Evolutionary conservation across 2,329 filamentous ascomycete genomes (phyloP).

Genomic region (Paramyrothecium sp.): DNA sequence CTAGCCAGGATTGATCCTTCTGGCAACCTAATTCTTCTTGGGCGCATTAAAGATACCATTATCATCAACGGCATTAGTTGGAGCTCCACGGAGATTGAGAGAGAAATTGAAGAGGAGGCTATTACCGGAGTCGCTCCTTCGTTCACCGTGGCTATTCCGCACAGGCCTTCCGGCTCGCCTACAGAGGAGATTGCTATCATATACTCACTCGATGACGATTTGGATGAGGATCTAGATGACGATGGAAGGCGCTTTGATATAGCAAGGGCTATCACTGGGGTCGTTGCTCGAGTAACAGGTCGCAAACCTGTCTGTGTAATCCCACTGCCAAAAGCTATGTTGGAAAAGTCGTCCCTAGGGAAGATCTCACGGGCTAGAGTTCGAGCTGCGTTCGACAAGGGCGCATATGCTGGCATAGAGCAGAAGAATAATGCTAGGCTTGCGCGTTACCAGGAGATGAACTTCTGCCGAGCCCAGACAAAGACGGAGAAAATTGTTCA

Average conservation of each 20-base stretch:
- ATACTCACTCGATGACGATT: constrained; percentile 20
- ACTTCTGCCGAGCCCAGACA: constrained; percentile 9
- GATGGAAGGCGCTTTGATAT: not conserved
- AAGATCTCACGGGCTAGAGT: constrained; percentile 38
- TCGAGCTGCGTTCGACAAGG: constrained; percentile 9
- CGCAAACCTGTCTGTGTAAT: not conserved
- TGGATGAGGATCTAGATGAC: constrained; percentile 1
- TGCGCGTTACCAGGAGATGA: constrained; percentile 2
- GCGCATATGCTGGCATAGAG: not conserved
- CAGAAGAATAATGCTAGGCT: not conserved
- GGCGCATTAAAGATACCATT: constrained; percentile 41
- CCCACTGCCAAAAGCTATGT: constrained; percentile 14
- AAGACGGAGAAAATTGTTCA: constrained; percentile 5
- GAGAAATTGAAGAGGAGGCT: constrained; percentile 28
- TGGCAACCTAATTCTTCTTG: constrained; percentile 33
- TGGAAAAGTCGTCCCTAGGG: constrained; percentile 24
- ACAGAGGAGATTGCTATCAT: constrained; percentile 39
- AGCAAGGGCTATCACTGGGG: not conserved
- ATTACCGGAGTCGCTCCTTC: constrained; percentile 1
- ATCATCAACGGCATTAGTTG: constrained; percentile 48
- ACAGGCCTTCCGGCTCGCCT: constrained; percentile 2
- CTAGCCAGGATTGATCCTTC: constrained; percentile 27
- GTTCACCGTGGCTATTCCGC: constrained; percentile 35
- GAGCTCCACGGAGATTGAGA: constrained; percentile 33
- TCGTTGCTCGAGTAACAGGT: constrained; percentile 2